Conservation (phyloP, 1,139 yeast genomes). For the Taphrina betulina region DNA sequence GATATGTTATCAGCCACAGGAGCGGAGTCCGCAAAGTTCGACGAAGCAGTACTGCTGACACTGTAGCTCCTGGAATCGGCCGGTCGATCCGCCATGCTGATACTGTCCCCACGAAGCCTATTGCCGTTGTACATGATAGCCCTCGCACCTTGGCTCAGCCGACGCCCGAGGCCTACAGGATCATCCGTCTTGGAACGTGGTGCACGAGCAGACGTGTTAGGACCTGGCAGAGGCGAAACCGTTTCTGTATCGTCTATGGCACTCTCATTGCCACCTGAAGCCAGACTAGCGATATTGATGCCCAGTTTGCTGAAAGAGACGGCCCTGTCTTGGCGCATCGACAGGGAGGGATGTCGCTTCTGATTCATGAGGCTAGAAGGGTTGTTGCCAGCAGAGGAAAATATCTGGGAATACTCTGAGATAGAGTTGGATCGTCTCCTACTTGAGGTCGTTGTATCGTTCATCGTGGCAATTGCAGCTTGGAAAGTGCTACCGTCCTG, state of each 20-base stretch:
- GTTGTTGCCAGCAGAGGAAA: constrained; percentile 8
- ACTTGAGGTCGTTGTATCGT: constrained; percentile 6
- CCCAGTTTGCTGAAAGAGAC: constrained; percentile 11
- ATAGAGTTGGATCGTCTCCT: constrained; percentile 15
- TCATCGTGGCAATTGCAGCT: too few species aligned
- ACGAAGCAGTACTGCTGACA: constrained; percentile 4
- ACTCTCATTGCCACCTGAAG: constrained; percentile 8
- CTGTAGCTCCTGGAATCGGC: background rate
- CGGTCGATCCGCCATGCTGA: background rate
- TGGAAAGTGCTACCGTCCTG: too few species aligned
- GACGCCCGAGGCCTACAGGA: constrained; percentile 25
- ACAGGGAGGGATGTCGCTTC: constrained; percentile 28
- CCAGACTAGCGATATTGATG: constrained; percentile 1
- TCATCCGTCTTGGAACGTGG: constrained; percentile 14
- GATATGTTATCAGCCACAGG: background rate
- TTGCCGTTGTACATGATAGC: constrained; percentile 31
- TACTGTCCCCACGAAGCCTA: constrained; percentile 27
- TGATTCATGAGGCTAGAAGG: constrained; percentile 15
- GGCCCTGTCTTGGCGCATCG: constrained; percentile 28
- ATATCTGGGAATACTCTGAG: constrained; percentile 24
- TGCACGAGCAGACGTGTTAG: background rate
- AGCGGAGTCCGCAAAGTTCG: background rate
- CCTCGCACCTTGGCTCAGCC: constrained; percentile 30
- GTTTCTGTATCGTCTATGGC: constrained; percentile 20
- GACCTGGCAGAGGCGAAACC: background rate